Evolutionary conservation across 1,139 yeast species (phyloP).

Genomic region (Geotrichum macrosporum): DNA sequence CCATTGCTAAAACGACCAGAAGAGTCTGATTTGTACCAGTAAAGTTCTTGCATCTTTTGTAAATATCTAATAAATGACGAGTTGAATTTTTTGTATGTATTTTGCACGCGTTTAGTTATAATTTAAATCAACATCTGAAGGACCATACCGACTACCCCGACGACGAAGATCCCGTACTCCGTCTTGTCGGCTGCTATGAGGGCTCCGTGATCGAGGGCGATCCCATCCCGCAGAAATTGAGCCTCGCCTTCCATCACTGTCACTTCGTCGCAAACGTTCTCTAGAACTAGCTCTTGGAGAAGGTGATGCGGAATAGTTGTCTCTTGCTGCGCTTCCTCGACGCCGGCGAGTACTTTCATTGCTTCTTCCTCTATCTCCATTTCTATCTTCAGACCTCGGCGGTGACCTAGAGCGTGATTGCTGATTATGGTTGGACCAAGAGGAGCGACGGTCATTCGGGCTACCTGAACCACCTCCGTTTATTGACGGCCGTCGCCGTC

Average conservation of each 20-base stretch:
- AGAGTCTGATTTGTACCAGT: constrained; percentile 14
- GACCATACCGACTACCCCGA: constrained; percentile 9
- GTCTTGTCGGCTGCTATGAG: constrained; percentile 6
- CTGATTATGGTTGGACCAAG: constrained; percentile 1
- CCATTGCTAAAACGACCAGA: constrained; percentile 23
- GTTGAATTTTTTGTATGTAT: not conserved
- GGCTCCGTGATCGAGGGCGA: constrained; percentile 10
- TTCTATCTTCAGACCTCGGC: not conserved
- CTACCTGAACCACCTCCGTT: constrained; percentile 4
- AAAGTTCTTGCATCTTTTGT: constrained; percentile 4
- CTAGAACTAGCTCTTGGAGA: constrained; percentile 1
- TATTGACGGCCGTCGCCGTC: constrained; percentile 7
- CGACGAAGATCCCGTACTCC: constrained; percentile 3
- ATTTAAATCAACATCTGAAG: constrained; percentile 12
- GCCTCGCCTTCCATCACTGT: not conserved
- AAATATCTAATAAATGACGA: constrained; percentile 2
- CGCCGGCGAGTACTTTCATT: not conserved
- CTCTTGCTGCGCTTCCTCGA: not conserved
- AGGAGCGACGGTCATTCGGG: constrained; percentile 6
- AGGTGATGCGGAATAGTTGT: not conserved
- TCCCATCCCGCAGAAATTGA: not conserved
- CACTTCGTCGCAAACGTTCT: not conserved
- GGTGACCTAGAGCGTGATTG: constrained; percentile 9
- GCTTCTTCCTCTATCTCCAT: not conserved
- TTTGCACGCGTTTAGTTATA: constrained; percentile 4